These are phyloP conservation scores for Psophocarpus tetragonolobus DNA, from an alignment of 306 rosid genomes.

Conservation along the genomic window DNA sequence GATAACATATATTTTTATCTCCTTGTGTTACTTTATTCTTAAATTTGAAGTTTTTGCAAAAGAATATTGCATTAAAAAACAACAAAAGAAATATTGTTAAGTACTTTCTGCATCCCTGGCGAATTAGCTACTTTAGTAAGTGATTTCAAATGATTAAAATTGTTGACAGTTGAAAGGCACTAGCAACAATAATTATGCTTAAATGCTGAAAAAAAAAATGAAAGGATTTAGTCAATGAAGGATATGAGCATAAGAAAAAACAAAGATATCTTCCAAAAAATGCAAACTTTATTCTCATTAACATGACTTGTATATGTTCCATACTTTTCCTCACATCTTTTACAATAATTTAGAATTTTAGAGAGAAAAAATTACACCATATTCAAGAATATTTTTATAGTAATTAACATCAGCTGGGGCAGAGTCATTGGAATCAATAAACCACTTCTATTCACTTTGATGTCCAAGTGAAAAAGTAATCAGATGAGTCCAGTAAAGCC, in stretches of 20 bases:
- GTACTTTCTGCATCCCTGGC: neutral
- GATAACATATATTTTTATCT: neutral
- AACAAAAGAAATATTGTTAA: neutral
- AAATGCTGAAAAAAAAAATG: neutral
- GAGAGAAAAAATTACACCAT: neutral
- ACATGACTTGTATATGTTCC: neutral
- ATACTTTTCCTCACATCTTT: neutral
- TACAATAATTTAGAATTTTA: neutral
- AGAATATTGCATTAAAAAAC: neutral
- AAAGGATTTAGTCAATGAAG: neutral
- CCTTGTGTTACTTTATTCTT: neutral
- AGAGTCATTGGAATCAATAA: neutral
- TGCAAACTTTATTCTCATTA: neutral
- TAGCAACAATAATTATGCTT: neutral
- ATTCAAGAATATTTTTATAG: neutral
- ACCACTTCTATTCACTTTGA: neutral
- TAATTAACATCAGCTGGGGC: no score
- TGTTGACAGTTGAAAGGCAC: neutral
- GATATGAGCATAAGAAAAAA: neutral
- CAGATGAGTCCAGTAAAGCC: constrained; percentile 14
- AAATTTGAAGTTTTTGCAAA: neutral
- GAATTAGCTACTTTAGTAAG: neutral
- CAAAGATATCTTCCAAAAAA: neutral
- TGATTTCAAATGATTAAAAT: no score
- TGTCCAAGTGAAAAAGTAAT: constrained; percentile 13